These are phyloP conservation scores for Solanum piurae DNA, from an alignment of 257 asterid genomes.

Conservation along the genomic window DNA sequence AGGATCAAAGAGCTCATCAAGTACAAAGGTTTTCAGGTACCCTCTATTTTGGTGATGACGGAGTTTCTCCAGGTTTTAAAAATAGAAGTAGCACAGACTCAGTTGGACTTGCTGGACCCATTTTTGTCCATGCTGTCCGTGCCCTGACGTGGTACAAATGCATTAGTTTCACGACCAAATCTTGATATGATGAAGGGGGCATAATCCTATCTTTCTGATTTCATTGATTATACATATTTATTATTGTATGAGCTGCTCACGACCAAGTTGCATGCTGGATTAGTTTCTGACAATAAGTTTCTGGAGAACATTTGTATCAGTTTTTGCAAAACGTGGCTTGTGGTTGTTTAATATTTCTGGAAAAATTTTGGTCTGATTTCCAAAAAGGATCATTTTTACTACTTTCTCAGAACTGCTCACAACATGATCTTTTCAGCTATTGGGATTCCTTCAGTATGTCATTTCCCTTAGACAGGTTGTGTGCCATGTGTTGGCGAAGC, in stretches of 20 bases:
- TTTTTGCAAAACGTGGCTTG: not conserved
- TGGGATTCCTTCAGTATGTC: not conserved
- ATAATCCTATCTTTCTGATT: not conserved
- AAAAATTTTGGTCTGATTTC: not conserved
- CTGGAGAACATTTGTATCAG: not conserved
- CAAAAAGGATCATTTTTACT: not conserved
- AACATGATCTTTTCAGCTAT: not conserved
- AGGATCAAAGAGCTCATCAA: constrained; percentile 92
- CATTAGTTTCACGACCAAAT: not conserved
- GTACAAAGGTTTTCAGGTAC: constrained; percentile 88
- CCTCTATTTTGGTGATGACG: not conserved
- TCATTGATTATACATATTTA: not conserved
- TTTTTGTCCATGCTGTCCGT: not conserved
- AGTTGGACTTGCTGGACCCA: not conserved
- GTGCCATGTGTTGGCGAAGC: not conserved
- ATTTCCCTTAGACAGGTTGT: not conserved
- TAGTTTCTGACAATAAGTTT: not conserved
- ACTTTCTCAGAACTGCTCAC: not conserved
- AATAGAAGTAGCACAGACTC: not conserved
- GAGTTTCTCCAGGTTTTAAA: not conserved
- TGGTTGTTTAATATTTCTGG: not conserved
- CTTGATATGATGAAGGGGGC: not conserved
- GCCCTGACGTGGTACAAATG: not conserved
- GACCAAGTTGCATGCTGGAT: not conserved
- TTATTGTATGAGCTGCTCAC: not conserved